phyloP scores from a whole-genome alignment of 257 asterid genomes.

The Catharanthus roseus region DNA sequence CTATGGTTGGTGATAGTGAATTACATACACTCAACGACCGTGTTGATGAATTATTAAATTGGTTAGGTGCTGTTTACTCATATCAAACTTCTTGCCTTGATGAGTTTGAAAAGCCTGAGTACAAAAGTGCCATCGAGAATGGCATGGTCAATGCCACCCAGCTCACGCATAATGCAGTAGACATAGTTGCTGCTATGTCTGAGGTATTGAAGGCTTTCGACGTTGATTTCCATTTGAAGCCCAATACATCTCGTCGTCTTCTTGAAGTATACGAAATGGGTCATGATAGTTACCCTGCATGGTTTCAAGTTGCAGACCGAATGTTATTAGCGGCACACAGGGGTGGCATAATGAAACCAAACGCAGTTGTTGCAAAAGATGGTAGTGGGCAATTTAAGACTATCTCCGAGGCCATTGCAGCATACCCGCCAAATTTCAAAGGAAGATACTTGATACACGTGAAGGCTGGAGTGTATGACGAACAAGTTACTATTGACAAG shows the following conservation, averaged over 20 bases:
- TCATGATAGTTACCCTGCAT: constrained; percentile 39
- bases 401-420: constrained; percentile 32
- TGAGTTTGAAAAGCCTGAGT: constrained; percentile 32
- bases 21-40: constrained; percentile 29
- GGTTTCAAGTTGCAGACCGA: constrained; percentile 56
- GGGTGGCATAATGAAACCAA: constrained; percentile 18
- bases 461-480: constrained; percentile 57
- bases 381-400: constrained; percentile 57
- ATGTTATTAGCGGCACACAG: constrained; percentile 30
- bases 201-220: constrained; percentile 38
- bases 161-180: constrained; percentile 58
- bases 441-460: constrained; percentile 56
- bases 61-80: constrained; percentile 41
- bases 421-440: constrained; percentile 47
- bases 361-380: constrained; percentile 58
- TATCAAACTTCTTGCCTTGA: constrained; percentile 49
- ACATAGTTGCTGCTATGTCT: constrained; percentile 38
- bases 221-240: not conserved
- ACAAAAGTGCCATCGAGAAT: constrained; percentile 31
- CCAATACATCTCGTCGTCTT: constrained; percentile 24
- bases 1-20: constrained; percentile 30
- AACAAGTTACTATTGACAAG: constrained; percentile 43
- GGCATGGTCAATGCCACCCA: constrained; percentile 44
- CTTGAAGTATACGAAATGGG: constrained; percentile 19
- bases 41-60: constrained; percentile 41